Percentiles rank a stretch among this genome's conserved stretches.
Evolutionary conservation across 257 asterid species (phyloP).

Genomic region (Gentiana dahurica): DNA sequence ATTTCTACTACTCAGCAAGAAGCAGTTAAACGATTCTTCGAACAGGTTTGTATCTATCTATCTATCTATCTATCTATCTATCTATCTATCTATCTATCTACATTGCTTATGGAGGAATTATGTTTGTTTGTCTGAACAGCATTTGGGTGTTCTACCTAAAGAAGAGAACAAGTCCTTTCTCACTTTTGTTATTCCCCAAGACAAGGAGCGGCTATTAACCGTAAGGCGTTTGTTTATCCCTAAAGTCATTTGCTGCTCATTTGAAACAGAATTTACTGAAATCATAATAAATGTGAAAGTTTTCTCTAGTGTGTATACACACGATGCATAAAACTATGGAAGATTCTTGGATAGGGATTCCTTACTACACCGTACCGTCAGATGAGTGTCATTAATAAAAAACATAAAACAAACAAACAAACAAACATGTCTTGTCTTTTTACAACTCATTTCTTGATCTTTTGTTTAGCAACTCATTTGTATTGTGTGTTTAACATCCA

Average conservation of each 20-base stretch:
- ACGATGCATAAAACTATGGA: too few relatives aligned
- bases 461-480: too few relatives aligned
- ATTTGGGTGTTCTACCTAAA: constrained; percentile 54
- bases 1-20: constrained; percentile 24
- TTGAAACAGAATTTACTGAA: background rate
- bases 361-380: too few relatives aligned
- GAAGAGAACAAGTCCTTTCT: constrained; percentile 78
- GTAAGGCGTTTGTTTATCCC: constrained; percentile 21
- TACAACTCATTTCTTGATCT: too few relatives aligned
- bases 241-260: background rate
- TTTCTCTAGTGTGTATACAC: background rate
- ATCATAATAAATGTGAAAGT: background rate
- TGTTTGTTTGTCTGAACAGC: constrained; percentile 31
- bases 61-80: constrained; percentile 18
- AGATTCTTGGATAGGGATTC: too few relatives aligned
- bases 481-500: constrained; percentile 12
- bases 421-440: too few relatives aligned
- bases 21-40: constrained; percentile 67
- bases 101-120: background rate
- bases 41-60: constrained; percentile 39
- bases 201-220: constrained; percentile 63
- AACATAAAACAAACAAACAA: too few relatives aligned
- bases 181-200: constrained; percentile 80
- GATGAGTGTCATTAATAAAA: too few relatives aligned
- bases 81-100: background rate